Conservation (phyloP, 2,329 filamentous ascomycete species). For the Tolypocladium endophyticum region DNA sequence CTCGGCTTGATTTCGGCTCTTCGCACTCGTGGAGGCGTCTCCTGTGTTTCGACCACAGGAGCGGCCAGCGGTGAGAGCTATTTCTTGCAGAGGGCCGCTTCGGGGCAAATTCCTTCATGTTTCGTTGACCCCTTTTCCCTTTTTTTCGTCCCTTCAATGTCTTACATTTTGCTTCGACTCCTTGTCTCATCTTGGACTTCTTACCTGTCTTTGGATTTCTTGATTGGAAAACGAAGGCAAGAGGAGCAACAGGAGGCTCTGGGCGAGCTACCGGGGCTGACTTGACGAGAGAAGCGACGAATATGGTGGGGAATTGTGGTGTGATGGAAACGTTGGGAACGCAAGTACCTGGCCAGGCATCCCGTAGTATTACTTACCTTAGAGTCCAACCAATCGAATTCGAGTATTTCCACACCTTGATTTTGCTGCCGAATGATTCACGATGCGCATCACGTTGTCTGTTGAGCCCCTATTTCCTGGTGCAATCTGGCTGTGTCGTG, state of each 20-base stretch:
- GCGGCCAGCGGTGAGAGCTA: background rate
- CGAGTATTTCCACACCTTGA: background rate
- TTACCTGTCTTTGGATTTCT: background rate
- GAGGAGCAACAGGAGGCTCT: background rate
- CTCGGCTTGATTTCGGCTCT: background rate
- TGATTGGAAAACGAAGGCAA: background rate
- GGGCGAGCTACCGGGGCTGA: background rate
- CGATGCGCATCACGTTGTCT: background rate
- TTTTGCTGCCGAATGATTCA: background rate
- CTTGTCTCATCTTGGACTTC: background rate
- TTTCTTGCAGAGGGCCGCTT: background rate
- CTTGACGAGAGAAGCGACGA: background rate
- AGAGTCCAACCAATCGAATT: background rate
- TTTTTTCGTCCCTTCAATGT: background rate
- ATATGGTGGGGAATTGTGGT: background rate
- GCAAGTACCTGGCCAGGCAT: background rate
- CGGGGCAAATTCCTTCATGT: background rate
- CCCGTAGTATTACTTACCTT: no score
- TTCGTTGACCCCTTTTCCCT: background rate
- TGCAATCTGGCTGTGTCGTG: background rate
- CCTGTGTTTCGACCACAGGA: background rate
- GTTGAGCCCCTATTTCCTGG: background rate
- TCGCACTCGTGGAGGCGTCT: background rate
- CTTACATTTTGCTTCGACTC: background rate
- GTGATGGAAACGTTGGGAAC: background rate